A percentile compares a stretch with the other conserved stretches of the same genome.
Evolutionary conservation across 805 yeast genomes (phyloP).

Genomic region (Schwanniomyces polymorphus): DNA sequence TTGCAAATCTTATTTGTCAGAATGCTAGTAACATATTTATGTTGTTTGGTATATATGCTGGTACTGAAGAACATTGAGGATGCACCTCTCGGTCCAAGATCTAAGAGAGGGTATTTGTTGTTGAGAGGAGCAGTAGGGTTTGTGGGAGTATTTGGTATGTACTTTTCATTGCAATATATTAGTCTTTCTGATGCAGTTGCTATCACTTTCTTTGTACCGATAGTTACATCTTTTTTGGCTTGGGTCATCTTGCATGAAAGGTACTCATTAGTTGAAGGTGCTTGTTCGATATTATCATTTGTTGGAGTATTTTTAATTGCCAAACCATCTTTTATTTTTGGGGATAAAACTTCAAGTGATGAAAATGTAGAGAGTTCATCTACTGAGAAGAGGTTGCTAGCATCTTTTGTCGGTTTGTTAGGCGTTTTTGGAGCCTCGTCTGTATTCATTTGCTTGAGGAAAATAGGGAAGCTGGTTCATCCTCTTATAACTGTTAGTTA

Average conservation of each 20-base stretch:
- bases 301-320: constrained; percentile 80
- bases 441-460: constrained; percentile 70
- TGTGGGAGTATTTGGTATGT: constrained; percentile 77
- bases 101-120: constrained; percentile 51
- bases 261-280: constrained; percentile 64
- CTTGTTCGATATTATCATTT: constrained; percentile 67
- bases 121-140: constrained; percentile 74
- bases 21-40: constrained; percentile 68
- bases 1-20: constrained; percentile 75
- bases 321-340: constrained; percentile 73
- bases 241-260: constrained; percentile 64
- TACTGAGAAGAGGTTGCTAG: constrained; percentile 57
- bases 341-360: constrained; percentile 33
- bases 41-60: constrained; percentile 58
- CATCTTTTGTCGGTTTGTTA: constrained; percentile 59
- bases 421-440: constrained; percentile 71
- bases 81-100: constrained; percentile 70
- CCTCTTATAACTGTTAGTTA: constrained; percentile 78
- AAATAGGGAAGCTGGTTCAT: constrained; percentile 76
- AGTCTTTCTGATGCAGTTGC: constrained; percentile 81
- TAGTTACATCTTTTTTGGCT: constrained; percentile 74
- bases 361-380: constrained; percentile 51
- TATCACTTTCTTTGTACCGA: constrained; percentile 75
- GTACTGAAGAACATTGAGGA: constrained; percentile 49
- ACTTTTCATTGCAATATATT: constrained; percentile 70